Evolutionary conservation across 2,329 filamentous ascomycete genomes (phyloP), one percentile per base, ranked within the genome.

Genomic region (Aspergillus chevalieri): DNA sequence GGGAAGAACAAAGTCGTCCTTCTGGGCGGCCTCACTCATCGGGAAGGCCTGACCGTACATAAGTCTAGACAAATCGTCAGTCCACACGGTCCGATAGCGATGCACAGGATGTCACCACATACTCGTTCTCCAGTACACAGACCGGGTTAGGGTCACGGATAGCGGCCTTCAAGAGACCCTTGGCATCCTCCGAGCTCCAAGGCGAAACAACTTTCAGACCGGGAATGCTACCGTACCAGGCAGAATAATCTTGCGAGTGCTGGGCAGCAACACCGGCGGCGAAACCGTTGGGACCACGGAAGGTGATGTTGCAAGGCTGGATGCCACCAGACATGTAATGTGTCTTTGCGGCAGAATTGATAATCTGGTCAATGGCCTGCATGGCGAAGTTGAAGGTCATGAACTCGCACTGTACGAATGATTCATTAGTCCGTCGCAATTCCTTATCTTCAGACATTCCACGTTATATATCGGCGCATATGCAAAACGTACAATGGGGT

Each of bases 301-400:
- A 98, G 63, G 93, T 97, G 76, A 98, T 92, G 80, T 97, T 97
- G 79, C 93, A 98, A 65, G 93, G 93, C 77, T 98, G 93, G 73
- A 96, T 97, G 73, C 93, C 93, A 65, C 93, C 93, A 57, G 93
- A 97, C 93, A 98, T 98, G 81, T 98, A 98, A 69, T 98, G 92
- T 50, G 93, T 98, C 82, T 98, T 98, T 68, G 90, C 93, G 63
- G 80, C 93, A 45, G 92, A 97, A 84, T 98, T 98, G 83, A 98
- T 91, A 70, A 98, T 89, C 74, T 98, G 93, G 73, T 98, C 93
- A 74, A 98, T 98, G 70, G 93, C 89, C 79, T 98, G 93, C 93
- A 98, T 98, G 74, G 93, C 92, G 71, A 97, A 97, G 83, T 98
- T 98, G 84, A 95, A 97, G 67, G 93, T 98, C 93, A 98, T 98